phyloP scores from a whole-genome alignment of 2,329 filamentous ascomycete genomes.

The Venturia aucupariae region DNA sequence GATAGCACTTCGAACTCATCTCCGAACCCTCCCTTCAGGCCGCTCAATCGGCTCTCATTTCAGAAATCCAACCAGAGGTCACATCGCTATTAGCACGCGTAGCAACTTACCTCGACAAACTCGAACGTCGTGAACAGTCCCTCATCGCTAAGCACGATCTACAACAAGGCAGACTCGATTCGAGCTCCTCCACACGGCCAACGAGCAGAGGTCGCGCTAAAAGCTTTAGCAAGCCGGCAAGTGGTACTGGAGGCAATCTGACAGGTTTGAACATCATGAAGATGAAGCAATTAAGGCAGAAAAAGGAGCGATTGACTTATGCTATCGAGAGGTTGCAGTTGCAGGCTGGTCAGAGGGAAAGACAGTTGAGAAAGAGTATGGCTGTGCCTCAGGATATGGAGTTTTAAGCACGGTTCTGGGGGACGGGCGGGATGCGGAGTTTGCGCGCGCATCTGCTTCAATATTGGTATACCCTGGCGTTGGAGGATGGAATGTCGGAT shows the following conservation, averaged over 20 bases:
- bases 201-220: constrained; percentile 1
- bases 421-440: neutral
- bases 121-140: constrained; percentile 72
- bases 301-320: constrained; percentile 79
- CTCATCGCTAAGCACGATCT: constrained; percentile 75
- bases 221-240: neutral
- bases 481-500: neutral
- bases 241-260: neutral
- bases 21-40: constrained; percentile 72
- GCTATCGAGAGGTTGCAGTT: constrained; percentile 77
- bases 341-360: constrained; percentile 69
- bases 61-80: constrained; percentile 85
- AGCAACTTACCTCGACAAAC: constrained; percentile 72
- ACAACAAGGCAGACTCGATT: constrained; percentile 60
- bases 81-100: constrained; percentile 68
- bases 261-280: constrained; percentile 43
- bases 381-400: constrained; percentile 38
- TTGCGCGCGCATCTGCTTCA: neutral
- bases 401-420: neutral
- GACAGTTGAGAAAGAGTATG: constrained; percentile 66
- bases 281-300: constrained; percentile 62
- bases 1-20: constrained; percentile 83
- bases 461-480: constrained; percentile 2
- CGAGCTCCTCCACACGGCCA: constrained; percentile 10
- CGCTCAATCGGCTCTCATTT: constrained; percentile 74